Conservation (phyloP, 176 grass and related monocot species). For the maize (Zea mays) region Zm-B73-REFERENCE-NAM-5.0 NC_050102.1:149543001-149543500, state of each 20-base stretch:
- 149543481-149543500: conserved; percentile 12
- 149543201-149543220: conserved; percentile 91
- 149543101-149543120: conserved; percentile 78
- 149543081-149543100: conserved; percentile 70
- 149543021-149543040: conserved; percentile 53
- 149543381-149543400: not conserved
- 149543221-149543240: conserved; percentile 57
- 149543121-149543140: conserved; percentile 61
- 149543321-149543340: conserved; percentile 90
- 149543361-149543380: conserved; percentile 56
- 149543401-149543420: no score
- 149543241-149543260: conserved; percentile 73
- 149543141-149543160: conserved; percentile 86
- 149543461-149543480: not conserved
- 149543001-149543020: conserved; percentile 45
- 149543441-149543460: not conserved
- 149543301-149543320: conserved; percentile 79
- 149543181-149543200: conserved; percentile 71
- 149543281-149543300: conserved; percentile 93
- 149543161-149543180: conserved; percentile 77
- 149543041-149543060: conserved; percentile 71
- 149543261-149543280: conserved; percentile 94
- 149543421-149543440: no score
- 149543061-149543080: conserved; percentile 77
- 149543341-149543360: conserved; percentile 90